Evolutionary conservation across 2,329 filamentous ascomycete genomes (phyloP).

Genomic region (Lecanicillium sp.): DNA sequence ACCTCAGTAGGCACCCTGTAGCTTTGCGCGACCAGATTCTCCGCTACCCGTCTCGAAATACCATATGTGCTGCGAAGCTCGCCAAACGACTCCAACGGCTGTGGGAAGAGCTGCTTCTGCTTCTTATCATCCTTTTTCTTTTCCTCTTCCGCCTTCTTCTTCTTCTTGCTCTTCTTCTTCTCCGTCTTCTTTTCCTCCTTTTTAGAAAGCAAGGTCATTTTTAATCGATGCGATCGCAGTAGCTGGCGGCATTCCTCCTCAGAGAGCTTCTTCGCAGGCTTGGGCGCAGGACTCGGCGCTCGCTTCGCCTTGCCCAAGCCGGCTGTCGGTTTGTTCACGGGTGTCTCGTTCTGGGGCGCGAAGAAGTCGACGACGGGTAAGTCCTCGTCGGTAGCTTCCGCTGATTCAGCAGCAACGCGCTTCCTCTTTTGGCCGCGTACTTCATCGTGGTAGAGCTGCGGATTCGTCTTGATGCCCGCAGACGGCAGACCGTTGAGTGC

Average conservation of each 20-base stretch:
- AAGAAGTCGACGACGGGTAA: slow-evolving; percentile 52
- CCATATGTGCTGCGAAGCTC: slow-evolving; percentile 63
- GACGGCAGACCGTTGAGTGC: slow-evolving; percentile 48
- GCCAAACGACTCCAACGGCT: slow-evolving; percentile 69
- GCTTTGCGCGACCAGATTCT: slow-evolving; percentile 76
- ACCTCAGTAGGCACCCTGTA: slow-evolving; percentile 89
- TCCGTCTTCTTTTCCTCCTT: slow-evolving; percentile 41
- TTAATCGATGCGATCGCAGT: slow-evolving; percentile 73
- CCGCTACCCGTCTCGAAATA: slow-evolving; percentile 64
- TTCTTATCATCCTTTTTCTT: slow-evolving; percentile 46
- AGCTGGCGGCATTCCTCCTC: slow-evolving; percentile 67
- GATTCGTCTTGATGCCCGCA: slow-evolving; percentile 53
- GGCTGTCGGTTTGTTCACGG: slow-evolving; percentile 13
- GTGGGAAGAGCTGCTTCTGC: slow-evolving; percentile 61
- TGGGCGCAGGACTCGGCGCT: slow-evolving; percentile 18
- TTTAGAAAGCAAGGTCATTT: slow-evolving; percentile 66
- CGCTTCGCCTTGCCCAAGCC: slow-evolving; percentile 14
- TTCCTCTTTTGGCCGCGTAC: slow-evolving; percentile 48
- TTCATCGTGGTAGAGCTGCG: slow-evolving; percentile 60
- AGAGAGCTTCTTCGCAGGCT: slow-evolving; percentile 35
- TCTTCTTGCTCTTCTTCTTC: slow-evolving; percentile 45
- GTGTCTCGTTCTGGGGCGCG: slow-evolving; percentile 32
- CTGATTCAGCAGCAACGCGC: slow-evolving; percentile 26
- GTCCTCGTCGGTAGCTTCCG: slow-evolving; percentile 24
- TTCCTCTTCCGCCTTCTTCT: slow-evolving; percentile 34